Evolutionary conservation across 306 rosid species (phyloP).

Genomic region (Delonix regia): DNA sequence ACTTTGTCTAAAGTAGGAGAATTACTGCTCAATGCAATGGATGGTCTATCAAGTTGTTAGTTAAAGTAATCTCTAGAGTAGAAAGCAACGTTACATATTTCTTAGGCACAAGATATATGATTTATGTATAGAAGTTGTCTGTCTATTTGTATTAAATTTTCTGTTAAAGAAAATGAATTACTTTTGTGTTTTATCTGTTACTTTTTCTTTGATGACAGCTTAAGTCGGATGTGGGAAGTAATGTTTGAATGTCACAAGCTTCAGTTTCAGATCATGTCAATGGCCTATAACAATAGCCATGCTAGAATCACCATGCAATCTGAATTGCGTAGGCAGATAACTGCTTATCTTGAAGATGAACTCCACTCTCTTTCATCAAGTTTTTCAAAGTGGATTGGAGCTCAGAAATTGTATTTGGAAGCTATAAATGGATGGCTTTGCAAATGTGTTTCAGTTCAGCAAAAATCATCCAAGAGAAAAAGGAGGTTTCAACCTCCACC

Average conservation of each 20-base stretch:
- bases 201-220: conserved; percentile 50
- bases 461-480: conserved; percentile 62
- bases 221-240: conserved; percentile 90
- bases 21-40: background rate
- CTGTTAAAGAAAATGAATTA: background rate
- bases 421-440: conserved; percentile 76
- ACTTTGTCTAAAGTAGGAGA: conserved; percentile 9
- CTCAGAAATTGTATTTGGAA: conserved; percentile 76
- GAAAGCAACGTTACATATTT: conserved; percentile 5
- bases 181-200: conserved; percentile 41
- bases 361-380: conserved; percentile 63
- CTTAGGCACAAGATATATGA: background rate
- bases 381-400: conserved; percentile 77
- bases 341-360: conserved; percentile 71
- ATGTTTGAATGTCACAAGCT: conserved; percentile 87
- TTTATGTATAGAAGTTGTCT: background rate
- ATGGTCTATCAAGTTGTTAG: background rate
- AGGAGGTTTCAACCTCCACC: conserved; percentile 33
- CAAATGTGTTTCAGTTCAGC: conserved; percentile 62
- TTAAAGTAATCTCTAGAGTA: conserved; percentile 22
- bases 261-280: conserved; percentile 71
- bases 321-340: conserved; percentile 66
- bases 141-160: conserved; percentile 18
- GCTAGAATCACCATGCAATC: conserved; percentile 60
- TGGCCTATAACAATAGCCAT: conserved; percentile 56